phyloP scores from a whole-genome alignment of 176 grass and related monocot genomes.

The Paspalum vaginatum region DNA sequence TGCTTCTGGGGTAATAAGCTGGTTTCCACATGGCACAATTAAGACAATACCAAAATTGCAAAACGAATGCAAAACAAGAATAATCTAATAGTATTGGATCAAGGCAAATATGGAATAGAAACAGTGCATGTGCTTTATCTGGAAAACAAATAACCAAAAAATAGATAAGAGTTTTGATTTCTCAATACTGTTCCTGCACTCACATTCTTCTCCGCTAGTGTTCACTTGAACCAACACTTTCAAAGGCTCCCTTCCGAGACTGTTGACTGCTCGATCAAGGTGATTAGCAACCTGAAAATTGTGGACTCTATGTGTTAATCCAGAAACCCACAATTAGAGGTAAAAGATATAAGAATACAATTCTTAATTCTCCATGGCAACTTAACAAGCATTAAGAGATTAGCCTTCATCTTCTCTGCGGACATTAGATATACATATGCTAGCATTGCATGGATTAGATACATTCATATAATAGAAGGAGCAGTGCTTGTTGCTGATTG shows the following conservation, averaged over 20 bases:
- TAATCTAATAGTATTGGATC: neutral
- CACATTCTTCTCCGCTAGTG: constrained; percentile 98
- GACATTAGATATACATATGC: neutral
- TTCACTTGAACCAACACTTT: constrained; percentile 96
- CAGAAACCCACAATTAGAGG: neutral
- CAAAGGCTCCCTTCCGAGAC: constrained; percentile 75
- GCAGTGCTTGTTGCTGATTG: neutral
- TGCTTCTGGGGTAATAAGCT: constrained; percentile 12
- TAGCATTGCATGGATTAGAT: neutral
- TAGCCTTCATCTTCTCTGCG: neutral
- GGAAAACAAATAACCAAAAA: neutral
- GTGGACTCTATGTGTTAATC: neutral
- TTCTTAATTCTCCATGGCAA: neutral
- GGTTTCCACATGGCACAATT: neutral
- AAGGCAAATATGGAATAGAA: neutral
- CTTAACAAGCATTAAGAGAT: neutral
- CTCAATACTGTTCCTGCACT: constrained; percentile 30
- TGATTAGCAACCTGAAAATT: constrained; percentile 80
- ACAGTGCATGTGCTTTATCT: too few relatives aligned
- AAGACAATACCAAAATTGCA: neutral
- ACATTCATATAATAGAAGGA: constrained; percentile 1
- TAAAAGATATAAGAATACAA: neutral
- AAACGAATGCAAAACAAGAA: neutral
- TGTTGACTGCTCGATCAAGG: constrained; percentile 75
- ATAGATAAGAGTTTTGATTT: neutral